Conservation (phyloP, 352 stramenopile species). For the Phytopythium vexans region DNA sequence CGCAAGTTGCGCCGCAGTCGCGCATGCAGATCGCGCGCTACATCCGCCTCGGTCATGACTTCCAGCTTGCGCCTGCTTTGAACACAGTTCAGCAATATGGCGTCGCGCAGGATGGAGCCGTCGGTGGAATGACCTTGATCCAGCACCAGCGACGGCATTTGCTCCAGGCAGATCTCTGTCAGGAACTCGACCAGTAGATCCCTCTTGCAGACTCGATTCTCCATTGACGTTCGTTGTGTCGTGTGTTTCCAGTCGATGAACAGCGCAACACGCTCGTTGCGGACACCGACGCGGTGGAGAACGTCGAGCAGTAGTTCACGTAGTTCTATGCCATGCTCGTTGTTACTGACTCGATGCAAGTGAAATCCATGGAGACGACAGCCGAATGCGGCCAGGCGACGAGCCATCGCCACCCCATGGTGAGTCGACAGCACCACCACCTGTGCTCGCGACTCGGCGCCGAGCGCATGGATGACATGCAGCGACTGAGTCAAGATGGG, state of each 20-base stretch:
- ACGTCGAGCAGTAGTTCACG: constrained; percentile 5
- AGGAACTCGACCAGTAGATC: constrained; percentile 19
- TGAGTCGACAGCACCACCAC: constrained; percentile 23
- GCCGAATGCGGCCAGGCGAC: constrained; percentile 30
- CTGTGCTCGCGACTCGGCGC: constrained; percentile 9
- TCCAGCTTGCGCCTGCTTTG: constrained; percentile 26
- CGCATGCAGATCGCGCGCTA: constrained; percentile 24
- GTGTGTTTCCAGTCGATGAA: constrained; percentile 16
- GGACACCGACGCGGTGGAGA: constrained; percentile 21
- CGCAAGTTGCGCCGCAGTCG: constrained; percentile 39
- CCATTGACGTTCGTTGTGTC: neutral
- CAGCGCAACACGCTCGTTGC: constrained; percentile 32
- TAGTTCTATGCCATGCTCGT: neutral
- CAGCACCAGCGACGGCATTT: constrained; percentile 32
- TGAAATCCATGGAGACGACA: constrained; percentile 38
- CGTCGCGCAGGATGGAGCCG: constrained; percentile 27
- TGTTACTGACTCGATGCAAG: constrained; percentile 14
- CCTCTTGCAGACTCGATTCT: neutral
- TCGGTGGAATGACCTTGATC: constrained; percentile 8
- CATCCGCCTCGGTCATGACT: constrained; percentile 27
- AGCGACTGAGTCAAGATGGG: constrained; percentile 27
- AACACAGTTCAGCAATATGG: constrained; percentile 29
- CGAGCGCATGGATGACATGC: constrained; percentile 37
- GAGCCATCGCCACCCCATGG: constrained; percentile 6
- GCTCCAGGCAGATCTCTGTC: constrained; percentile 26